phyloP scores from a whole-genome alignment of 306 rosid genomes.

The Corylus americana region DNA sequence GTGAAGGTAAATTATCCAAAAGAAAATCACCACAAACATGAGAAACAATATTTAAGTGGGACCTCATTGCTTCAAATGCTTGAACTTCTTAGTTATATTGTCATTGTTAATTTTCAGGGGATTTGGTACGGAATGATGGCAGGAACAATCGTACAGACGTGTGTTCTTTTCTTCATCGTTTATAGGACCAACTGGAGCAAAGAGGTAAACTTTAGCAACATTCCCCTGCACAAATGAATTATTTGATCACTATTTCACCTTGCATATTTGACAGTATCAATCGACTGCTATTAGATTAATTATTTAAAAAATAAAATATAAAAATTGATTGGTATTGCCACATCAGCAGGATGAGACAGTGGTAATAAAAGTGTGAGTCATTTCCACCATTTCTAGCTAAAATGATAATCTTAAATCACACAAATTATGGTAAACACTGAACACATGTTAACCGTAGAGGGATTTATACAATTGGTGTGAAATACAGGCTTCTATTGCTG shows the following conservation, averaged over 20 bases:
- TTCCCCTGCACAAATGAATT: neutral
- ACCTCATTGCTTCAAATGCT: no score
- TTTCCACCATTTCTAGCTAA: no score
- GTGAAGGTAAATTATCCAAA: no score
- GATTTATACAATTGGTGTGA: neutral
- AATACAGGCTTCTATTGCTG: constrained; percentile 47
- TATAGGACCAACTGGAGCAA: constrained; percentile 48
- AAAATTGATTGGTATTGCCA: no score
- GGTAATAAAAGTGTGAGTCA: no score
- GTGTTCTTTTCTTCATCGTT: constrained; percentile 37
- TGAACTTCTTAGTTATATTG: constrained; percentile 1
- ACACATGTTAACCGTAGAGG: neutral
- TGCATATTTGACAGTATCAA: no score
- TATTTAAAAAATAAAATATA: no score
- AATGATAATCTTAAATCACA: neutral
- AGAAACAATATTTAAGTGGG: no score
- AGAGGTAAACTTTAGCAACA: constrained; percentile 34
- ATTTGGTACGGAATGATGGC: constrained; percentile 51
- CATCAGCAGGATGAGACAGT: no score
- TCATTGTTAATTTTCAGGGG: constrained; percentile 28
- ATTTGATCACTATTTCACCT: no score
- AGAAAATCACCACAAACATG: no score
- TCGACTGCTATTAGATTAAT: no score
- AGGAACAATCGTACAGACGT: constrained; percentile 51
- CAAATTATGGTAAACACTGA: neutral